phyloP scores from a whole-genome alignment of 1,284 basidiomycete genomes.

The Cryptococcus jaspeensis region DNA sequence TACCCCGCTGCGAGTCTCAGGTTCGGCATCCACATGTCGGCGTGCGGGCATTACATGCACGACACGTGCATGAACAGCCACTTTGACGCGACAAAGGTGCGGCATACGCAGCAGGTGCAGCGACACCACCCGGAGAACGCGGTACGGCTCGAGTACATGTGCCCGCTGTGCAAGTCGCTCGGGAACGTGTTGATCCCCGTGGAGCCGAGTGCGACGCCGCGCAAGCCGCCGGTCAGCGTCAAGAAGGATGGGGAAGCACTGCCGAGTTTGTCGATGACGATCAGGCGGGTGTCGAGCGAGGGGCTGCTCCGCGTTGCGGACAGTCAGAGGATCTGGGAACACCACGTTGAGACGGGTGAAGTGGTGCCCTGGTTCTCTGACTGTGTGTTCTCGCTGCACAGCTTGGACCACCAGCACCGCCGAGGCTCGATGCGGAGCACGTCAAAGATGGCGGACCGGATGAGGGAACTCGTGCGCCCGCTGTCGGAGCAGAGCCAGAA shows the following conservation, averaged over 20 bases:
- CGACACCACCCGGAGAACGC: slow-evolving; percentile 94
- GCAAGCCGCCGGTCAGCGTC: slow-evolving; percentile 15
- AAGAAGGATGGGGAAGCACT: slow-evolving; percentile 23
- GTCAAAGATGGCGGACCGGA: slow-evolving; percentile 45
- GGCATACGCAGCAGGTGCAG: slow-evolving; percentile 85
- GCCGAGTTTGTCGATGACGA: slow-evolving; percentile 38
- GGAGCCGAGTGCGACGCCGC: slow-evolving; percentile 40
- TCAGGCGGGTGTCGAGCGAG: slow-evolving; percentile 46
- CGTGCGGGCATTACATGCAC: slow-evolving; percentile 98
- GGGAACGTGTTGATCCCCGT: slow-evolving; percentile 93
- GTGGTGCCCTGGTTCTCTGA: slow-evolving; percentile 48
- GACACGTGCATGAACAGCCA: slow-evolving; percentile 91
- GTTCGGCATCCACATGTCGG: slow-evolving; percentile 83
- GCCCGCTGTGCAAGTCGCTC: slow-evolving; percentile 96
- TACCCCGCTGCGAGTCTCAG: slow-evolving; percentile 71
- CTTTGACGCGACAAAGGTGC: slow-evolving; percentile 77
- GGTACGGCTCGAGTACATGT: slow-evolving; percentile 89
- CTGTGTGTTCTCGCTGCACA: slow-evolving; percentile 29
- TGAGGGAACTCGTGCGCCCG: slow-evolving; percentile 38
- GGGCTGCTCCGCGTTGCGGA: slow-evolving; percentile 43
- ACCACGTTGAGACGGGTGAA: slow-evolving; percentile 51
- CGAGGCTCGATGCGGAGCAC: slow-evolving; percentile 27
- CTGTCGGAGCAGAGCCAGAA: slow-evolving; percentile 48
- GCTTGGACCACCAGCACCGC: slow-evolving; percentile 31
- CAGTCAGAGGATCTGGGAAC: slow-evolving; percentile 48